Conservation (phyloP, 2,329 filamentous ascomycete genomes). For the Botryosphaeria dothidea region DNA sequence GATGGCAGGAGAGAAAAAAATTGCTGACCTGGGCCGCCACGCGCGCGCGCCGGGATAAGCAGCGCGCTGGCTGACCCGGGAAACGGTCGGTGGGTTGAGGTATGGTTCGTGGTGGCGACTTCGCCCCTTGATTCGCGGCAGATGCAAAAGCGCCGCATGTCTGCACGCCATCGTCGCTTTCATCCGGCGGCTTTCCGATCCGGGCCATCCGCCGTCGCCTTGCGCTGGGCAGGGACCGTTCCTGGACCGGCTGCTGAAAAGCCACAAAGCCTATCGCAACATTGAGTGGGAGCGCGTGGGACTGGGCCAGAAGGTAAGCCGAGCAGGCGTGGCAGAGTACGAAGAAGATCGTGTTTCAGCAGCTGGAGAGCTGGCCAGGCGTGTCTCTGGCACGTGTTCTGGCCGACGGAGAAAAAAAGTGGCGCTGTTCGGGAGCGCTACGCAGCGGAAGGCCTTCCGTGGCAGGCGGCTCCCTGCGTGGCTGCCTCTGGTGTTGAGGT, state of each 20-base stretch:
- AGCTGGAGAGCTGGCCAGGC: neutral
- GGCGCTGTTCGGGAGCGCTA: conserved; percentile 8
- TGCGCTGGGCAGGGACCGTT: neutral
- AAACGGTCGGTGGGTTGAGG: neutral
- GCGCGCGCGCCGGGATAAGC: neutral
- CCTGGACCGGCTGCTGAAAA: neutral
- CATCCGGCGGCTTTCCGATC: conserved; percentile 3
- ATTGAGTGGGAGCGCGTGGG: neutral
- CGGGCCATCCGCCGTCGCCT: neutral
- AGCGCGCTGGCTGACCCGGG: neutral
- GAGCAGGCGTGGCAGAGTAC: neutral
- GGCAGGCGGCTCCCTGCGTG: neutral
- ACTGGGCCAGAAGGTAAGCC: conserved; percentile 7
- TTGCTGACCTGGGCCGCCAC: neutral
- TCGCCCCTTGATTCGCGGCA: conserved; percentile 11
- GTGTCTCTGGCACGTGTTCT: neutral
- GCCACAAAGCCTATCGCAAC: conserved; percentile 1
- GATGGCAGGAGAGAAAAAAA: neutral
- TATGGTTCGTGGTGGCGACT: no score
- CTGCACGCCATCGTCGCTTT: conserved; percentile 9
- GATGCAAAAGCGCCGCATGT: neutral
- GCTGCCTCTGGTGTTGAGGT: neutral
- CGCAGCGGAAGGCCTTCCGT: neutral
- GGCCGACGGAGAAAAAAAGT: neutral
- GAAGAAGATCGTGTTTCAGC: neutral